These are phyloP conservation scores for Aspergillus quadricinctus DNA, from an alignment of 2,329 filamentous ascomycete species.

Conservation along the genomic window DNA sequence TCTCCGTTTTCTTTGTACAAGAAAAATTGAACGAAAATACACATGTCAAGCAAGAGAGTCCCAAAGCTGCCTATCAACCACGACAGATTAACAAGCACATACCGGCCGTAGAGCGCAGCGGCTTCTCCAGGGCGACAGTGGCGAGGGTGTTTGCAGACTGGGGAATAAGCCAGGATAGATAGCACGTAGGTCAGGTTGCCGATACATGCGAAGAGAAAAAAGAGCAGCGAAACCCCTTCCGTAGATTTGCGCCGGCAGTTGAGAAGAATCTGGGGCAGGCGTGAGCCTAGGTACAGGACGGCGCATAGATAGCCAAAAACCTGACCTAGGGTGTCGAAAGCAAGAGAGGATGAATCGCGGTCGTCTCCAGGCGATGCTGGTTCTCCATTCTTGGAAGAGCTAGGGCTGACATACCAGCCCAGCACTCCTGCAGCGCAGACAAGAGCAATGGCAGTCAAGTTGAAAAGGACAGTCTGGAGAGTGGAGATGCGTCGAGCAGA, in stretches of 20 bases:
- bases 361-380: slow-evolving; percentile 27
- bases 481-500: slow-evolving; percentile 30
- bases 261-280: slow-evolving; percentile 83
- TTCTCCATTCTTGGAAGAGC: slow-evolving; percentile 32
- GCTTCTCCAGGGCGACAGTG: slow-evolving; percentile 65
- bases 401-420: slow-evolving; percentile 74
- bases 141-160: slow-evolving; percentile 56
- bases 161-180: slow-evolving; percentile 85
- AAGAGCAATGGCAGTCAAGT: slow-evolving; percentile 69
- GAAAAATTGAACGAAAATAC: slow-evolving; percentile 89
- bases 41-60: slow-evolving; percentile 77
- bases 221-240: slow-evolving; percentile 87
- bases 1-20: slow-evolving; percentile 58
- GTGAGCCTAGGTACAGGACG: slow-evolving; percentile 79
- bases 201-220: slow-evolving; percentile 94
- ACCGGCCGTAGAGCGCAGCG: slow-evolving; percentile 64
- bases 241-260: slow-evolving; percentile 92
- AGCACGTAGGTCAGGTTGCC: slow-evolving; percentile 92
- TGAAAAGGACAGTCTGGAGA: slow-evolving; percentile 59
- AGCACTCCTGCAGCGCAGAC: slow-evolving; percentile 78
- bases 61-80: slow-evolving; percentile 90
- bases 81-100: slow-evolving; percentile 83
- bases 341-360: slow-evolving; percentile 40
- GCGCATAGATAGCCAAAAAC: slow-evolving; percentile 93
- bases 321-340: slow-evolving; percentile 75